These are phyloP conservation scores for Thuja plicata DNA, from an alignment of 83 land plant species.

Conservation along the genomic window DNA sequence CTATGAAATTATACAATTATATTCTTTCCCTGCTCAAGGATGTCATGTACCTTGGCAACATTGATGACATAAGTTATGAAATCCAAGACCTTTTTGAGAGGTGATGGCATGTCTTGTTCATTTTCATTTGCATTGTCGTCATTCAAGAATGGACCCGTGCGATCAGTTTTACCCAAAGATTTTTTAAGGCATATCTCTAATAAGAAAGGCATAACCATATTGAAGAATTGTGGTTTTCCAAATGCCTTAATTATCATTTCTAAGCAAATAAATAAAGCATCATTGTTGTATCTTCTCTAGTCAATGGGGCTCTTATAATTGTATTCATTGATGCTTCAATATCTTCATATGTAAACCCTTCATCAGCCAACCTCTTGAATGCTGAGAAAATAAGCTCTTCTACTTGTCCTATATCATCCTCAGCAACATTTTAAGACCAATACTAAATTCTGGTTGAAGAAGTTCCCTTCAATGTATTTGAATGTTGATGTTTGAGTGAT, in stretches of 20 bases:
- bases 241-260: conserved; percentile 58
- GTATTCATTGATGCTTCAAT: no score
- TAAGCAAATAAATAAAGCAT: no score
- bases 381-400: no score
- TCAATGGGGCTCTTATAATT: no score
- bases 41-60: conserved; percentile 41
- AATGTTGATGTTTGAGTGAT: no score
- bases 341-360: no score
- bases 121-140: conserved; percentile 8
- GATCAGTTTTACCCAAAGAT: conserved; percentile 21
- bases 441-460: no score
- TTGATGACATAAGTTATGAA: conserved; percentile 45
- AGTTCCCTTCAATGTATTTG: no score
- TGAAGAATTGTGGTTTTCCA: conserved; percentile 40
- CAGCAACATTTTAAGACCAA: no score
- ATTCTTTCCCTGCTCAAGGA: conserved; percentile 36
- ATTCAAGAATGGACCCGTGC: conserved; percentile 14
- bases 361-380: no score
- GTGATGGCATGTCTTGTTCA: conserved; percentile 21
- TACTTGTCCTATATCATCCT: no score
- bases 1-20: conserved; percentile 24
- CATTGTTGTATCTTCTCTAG: no score
- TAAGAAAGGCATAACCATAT: conserved; percentile 40
- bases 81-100: conserved; percentile 42
- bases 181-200: conserved; percentile 34